These are phyloP conservation scores for Combretum micranthum DNA, from an alignment of 345 rosid genomes.

Conservation along the genomic window DNA sequence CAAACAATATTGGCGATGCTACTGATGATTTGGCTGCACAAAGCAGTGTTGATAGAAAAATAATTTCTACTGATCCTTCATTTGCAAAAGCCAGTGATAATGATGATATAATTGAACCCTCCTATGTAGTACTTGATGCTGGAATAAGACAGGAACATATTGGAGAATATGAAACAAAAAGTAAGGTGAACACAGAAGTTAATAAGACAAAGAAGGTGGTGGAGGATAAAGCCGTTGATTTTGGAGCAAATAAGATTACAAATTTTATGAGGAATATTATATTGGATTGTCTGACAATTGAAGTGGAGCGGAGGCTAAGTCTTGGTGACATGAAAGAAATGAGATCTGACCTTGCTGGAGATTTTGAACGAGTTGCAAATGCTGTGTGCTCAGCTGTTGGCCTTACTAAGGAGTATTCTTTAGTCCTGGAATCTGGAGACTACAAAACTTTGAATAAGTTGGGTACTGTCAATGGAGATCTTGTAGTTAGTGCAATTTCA, in stretches of 20 bases:
- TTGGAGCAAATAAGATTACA: conserved; percentile 37
- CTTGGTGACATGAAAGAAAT: conserved; percentile 48
- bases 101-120: conserved; percentile 53
- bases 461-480: conserved; percentile 53
- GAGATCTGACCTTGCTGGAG: conserved; percentile 46
- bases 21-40: conserved; percentile 14
- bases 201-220: conserved; percentile 3
- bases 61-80: conserved; percentile 2
- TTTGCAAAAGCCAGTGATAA: conserved; percentile 16
- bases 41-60: conserved; percentile 7
- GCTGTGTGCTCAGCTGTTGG: conserved; percentile 53
- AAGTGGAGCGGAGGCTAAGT: conserved; percentile 63
- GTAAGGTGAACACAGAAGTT: conserved; percentile 19
- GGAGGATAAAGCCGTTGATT: conserved; percentile 3
- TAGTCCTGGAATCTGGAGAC: conserved; percentile 32
- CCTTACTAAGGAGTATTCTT: conserved; percentile 22
- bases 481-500: conserved; percentile 56
- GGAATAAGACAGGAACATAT: conserved; percentile 36
- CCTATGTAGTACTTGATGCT: conserved; percentile 55
- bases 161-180: conserved; percentile 22
- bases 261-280: conserved; percentile 51
- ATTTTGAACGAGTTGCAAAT: conserved; percentile 61
- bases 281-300: conserved; percentile 58
- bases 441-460: conserved; percentile 29
- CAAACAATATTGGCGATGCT: conserved; percentile 31